Evolutionary conservation across 2,329 filamentous ascomycete genomes (phyloP).

Genomic region (Herpotrichia juniperi): DNA sequence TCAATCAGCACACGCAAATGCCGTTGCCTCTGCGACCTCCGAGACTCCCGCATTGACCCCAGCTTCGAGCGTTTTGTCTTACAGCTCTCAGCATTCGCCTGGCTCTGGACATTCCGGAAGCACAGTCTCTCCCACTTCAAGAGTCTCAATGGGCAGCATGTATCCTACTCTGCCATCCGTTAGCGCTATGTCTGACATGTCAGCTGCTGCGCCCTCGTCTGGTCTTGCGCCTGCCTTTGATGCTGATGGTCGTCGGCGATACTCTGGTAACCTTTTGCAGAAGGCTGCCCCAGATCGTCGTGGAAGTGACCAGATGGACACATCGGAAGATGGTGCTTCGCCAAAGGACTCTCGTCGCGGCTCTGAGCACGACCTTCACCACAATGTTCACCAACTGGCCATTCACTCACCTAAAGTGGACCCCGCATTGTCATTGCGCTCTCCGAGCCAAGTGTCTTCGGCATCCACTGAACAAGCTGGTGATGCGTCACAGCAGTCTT

Average conservation of each 20-base stretch:
- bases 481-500: conserved; percentile 55
- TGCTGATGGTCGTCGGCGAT: conserved; percentile 64
- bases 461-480: conserved; percentile 38
- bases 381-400: conserved; percentile 46
- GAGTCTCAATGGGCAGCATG: conserved; percentile 63
- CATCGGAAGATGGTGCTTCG: conserved; percentile 43
- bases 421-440: conserved; percentile 44
- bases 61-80: conserved; percentile 76
- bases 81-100: conserved; percentile 78
- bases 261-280: conserved; percentile 66
- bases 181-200: conserved; percentile 66
- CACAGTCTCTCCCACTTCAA: conserved; percentile 70
- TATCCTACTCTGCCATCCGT: conserved; percentile 79
- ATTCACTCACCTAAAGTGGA: conserved; percentile 49
- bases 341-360: conserved; percentile 38
- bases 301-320: conserved; percentile 47
- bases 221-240: conserved; percentile 71
- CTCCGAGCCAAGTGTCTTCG: conserved; percentile 46
- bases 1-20: conserved; percentile 60
- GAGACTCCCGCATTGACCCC: conserved; percentile 80
- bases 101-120: conserved; percentile 67
- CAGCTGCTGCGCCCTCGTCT: conserved; percentile 69
- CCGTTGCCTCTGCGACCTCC: conserved; percentile 46
- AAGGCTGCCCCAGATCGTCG: conserved; percentile 46
- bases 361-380: conserved; percentile 44